Base-by-base conservation (phyloP, 2,329 filamentous ascomycete genomes). In the Nemania bipapillata region DNA sequence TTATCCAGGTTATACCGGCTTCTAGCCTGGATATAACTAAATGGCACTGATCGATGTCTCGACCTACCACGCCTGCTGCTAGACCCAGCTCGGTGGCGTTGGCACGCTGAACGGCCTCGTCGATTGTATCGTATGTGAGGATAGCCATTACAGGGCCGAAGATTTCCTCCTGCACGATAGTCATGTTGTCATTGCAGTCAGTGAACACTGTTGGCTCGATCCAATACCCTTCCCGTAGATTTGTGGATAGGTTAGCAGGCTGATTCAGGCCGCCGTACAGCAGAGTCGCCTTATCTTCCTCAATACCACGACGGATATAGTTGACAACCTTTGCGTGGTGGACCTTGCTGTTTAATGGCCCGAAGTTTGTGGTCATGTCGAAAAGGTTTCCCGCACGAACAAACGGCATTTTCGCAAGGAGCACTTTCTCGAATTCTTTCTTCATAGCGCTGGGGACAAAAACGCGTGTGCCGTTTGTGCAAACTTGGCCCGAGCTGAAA, bases 1-100 rank as follows among this genome's bases (percentile, higher is more conserved):
- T 97, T 60, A 97, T 86, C 93, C 93, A 97, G 0, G 92, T 96
- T 76, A 97, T 97, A 37, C 93, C 93, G 0, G 93, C 93, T 77
- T 96, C 86, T 4, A 97, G 82, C 75, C 88, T 85, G 26, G 87
- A 85, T 49, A 95, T 85, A 0, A 95, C 87, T 50, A 87, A 83
- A 76, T 97, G 92, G 63, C 92, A 93, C 55, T 86, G 77, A 74
- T 92, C 91, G 60, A 97, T 80, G 72, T 96, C 88, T 66, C 87
- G 87, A 0, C 92, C 92, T 73, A 96, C 95, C 0, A 97, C 91
- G 22, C 93, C 93, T 0, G 93, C 94, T 0, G 93, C 93, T 2
- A 97, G 88, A 30, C 93, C 93, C 63, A 96, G 84, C 22, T 89
- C 84, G 0, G 93, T 96, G 70, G 88, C 81, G 80, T 97, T 97